phyloP scores from a whole-genome alignment of 2,329 filamentous ascomycete genomes.

The Sordariomycetes sp. region DNA sequence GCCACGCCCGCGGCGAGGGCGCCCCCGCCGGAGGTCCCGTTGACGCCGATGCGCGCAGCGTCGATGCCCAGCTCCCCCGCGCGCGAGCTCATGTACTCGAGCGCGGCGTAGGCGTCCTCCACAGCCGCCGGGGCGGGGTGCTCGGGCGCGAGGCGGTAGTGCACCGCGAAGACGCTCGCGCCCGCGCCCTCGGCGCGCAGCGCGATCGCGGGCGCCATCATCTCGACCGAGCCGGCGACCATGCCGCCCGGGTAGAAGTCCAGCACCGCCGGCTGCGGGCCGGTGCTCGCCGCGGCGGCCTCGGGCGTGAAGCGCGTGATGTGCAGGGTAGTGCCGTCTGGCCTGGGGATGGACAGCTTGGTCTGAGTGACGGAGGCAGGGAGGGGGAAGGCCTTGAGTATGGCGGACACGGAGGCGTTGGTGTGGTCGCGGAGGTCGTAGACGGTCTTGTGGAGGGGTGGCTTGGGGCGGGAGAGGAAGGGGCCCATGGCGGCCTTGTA shows the following conservation, averaged over 20 bases:
- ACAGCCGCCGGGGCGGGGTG: conserved; percentile 21
- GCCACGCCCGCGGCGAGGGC: conserved; percentile 14
- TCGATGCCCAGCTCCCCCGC: conserved; percentile 12
- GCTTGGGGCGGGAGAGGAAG: not conserved
- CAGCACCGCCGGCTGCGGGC: conserved; percentile 16
- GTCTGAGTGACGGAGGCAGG: conserved; percentile 6
- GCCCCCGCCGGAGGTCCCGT: conserved; percentile 13
- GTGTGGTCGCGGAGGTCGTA: not conserved
- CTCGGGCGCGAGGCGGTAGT: conserved; percentile 33
- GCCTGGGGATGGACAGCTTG: conserved; percentile 8
- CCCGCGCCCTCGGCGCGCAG: conserved; percentile 15
- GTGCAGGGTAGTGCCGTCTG: conserved; percentile 9
- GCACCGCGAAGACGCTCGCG: conserved; percentile 23
- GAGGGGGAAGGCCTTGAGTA: not conserved
- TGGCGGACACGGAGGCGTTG: not conserved
- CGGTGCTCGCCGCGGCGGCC: not conserved
- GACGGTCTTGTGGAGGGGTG: not conserved
- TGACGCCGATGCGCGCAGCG: conserved; percentile 9
- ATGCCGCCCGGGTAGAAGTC: conserved; percentile 31
- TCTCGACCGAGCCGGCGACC: conserved; percentile 18
- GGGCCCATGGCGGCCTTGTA: not conserved
- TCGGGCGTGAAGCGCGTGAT: conserved; percentile 10
- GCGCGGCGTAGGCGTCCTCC: conserved; percentile 22
- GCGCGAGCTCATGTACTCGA: conserved; percentile 14
- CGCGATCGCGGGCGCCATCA: conserved; percentile 14